Conservation (phyloP, 768 basidiomycete species). For the Tylopilus balloui region DNA sequence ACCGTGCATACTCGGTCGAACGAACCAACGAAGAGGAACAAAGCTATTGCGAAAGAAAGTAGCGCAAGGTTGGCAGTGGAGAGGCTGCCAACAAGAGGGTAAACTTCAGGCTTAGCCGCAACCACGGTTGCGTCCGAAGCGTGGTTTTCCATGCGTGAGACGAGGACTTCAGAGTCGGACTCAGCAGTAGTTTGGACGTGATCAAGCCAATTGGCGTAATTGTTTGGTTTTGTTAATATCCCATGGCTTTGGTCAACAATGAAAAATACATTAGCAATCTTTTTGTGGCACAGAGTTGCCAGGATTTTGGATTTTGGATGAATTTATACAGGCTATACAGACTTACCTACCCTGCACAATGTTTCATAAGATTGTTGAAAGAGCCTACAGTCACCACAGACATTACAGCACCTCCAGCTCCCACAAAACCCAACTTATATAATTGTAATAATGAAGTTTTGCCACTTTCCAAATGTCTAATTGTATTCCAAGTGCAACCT, state of each 20-base stretch:
- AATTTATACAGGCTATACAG: too few relatives aligned
- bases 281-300: too few relatives aligned
- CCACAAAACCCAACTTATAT: too few relatives aligned
- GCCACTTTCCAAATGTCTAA: too few relatives aligned
- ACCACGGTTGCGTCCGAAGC: conserved; percentile 3
- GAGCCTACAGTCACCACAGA: too few relatives aligned
- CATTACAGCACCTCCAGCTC: too few relatives aligned
- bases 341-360: too few relatives aligned
- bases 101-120: conserved; percentile 32
- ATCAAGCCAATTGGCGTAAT: conserved; percentile 1
- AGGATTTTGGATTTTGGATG: too few relatives aligned
- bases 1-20: conserved; percentile 8
- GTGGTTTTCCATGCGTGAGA: conserved; percentile 12
- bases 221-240: conserved; percentile 23
- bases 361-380: too few relatives aligned
- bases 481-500: too few relatives aligned
- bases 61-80: conserved; percentile 38
- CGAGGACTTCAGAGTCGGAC: not conserved
- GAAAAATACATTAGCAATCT: too few relatives aligned
- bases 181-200: not conserved
- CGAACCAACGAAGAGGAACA: conserved; percentile 43
- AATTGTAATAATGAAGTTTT: too few relatives aligned
- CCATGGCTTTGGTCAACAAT: conserved; percentile 13
- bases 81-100: conserved; percentile 33
- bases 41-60: conserved; percentile 42